A percentile compares a stretch with the other conserved stretches of the same genome.
phyloP scores from a whole-genome alignment of 306 rosid species.

The Quercus engelmannii region DNA sequence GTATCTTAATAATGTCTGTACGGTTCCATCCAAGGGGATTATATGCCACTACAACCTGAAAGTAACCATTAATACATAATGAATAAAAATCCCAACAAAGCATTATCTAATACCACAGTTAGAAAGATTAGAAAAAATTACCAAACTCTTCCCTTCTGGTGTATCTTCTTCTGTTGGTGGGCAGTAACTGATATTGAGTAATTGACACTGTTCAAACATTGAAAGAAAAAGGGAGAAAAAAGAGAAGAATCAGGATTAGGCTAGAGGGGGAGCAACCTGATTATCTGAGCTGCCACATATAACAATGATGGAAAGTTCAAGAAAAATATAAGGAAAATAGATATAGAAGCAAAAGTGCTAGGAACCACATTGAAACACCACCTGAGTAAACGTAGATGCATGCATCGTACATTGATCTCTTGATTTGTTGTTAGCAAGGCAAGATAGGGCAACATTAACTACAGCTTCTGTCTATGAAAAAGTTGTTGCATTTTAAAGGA shows the following conservation, averaged over 20 bases:
- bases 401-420: slow-evolving; percentile 32
- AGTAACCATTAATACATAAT: slow-evolving; percentile 7
- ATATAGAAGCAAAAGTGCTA: background rate
- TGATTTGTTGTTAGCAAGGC: slow-evolving; percentile 46
- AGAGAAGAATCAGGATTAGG: slow-evolving; percentile 1
- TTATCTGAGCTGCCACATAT: background rate
- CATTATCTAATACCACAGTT: background rate
- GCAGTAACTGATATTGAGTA: slow-evolving; percentile 87
- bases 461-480: slow-evolving; percentile 65
- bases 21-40: slow-evolving; percentile 93
- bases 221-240: background rate
- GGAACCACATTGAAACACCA: slow-evolving; percentile 22
- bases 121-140: slow-evolving; percentile 25
- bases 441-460: slow-evolving; percentile 66
- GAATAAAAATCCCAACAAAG: background rate
- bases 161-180: slow-evolving; percentile 72
- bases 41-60: slow-evolving; percentile 79
- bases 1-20: slow-evolving; percentile 67
- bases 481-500: background rate
- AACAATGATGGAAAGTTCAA: background rate
- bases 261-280: slow-evolving; percentile 8
- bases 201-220: slow-evolving; percentile 65
- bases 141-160: slow-evolving; percentile 69
- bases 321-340: background rate
- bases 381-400: slow-evolving; percentile 54